A percentile compares a stretch with the other conserved stretches of the same genome.
These are phyloP conservation scores for Scheffersomyces segobiensis DNA, from an alignment of 1,139 yeast genomes.

Conservation along the genomic window DNA sequence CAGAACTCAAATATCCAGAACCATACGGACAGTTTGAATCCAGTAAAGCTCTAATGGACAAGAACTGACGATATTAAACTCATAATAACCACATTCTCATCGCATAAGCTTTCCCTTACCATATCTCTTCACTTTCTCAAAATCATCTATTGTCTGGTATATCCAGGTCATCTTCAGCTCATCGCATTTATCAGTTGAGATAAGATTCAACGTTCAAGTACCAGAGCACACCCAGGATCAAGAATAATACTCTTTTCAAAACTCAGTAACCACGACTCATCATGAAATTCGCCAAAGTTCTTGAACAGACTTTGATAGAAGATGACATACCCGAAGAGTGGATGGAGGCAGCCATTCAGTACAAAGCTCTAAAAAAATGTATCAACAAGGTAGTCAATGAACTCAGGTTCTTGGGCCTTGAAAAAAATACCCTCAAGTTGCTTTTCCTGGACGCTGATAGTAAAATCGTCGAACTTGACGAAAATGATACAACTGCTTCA, in stretches of 20 bases:
- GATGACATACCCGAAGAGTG: constrained; percentile 69
- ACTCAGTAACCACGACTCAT: not conserved
- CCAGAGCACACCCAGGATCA: not conserved
- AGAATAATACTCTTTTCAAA: not conserved
- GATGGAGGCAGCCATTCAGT: constrained; percentile 69
- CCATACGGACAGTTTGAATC: not conserved
- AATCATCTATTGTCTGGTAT: not conserved
- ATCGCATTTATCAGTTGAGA: not conserved
- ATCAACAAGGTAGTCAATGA: constrained; percentile 65
- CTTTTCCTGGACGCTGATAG: constrained; percentile 34
- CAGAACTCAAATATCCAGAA: not conserved
- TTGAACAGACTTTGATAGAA: constrained; percentile 60
- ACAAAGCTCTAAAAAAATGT: constrained; percentile 67
- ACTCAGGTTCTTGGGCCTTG: constrained; percentile 53
- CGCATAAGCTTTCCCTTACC: not conserved
- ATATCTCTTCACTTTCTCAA: not conserved
- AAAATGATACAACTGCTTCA: constrained; percentile 32
- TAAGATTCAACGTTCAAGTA: not conserved
- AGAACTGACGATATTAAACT: not conserved
- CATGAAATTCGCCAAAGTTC: constrained; percentile 76
- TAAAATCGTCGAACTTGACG: constrained; percentile 31
- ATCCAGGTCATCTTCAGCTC: not conserved
- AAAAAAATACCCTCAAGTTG: constrained; percentile 47
- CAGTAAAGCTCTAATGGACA: not conserved
- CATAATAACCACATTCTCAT: not conserved